phyloP scores from a whole-genome alignment of 1,139 yeast genomes.

The Chernovozyma sophiae-reginae region DNA sequence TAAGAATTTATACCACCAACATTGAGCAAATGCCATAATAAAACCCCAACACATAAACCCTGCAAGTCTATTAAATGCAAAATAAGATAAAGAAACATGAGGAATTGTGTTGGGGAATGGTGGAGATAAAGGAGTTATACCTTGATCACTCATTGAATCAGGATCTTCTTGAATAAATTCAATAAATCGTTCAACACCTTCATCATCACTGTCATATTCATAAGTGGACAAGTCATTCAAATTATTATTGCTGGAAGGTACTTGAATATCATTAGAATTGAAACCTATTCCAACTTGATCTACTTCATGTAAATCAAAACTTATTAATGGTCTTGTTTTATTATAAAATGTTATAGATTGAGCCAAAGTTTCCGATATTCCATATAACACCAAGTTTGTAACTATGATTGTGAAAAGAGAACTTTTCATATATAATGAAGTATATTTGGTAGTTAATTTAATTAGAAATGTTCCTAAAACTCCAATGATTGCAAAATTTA shows the following conservation, averaged over 20 bases:
- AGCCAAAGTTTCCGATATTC: conserved; percentile 86
- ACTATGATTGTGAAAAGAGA: conserved; percentile 74
- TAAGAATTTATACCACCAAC: conserved; percentile 83
- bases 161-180: conserved; percentile 34
- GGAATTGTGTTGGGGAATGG: conserved; percentile 8
- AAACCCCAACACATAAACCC: conserved; percentile 90
- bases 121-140: conserved; percentile 5
- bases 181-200: conserved; percentile 31
- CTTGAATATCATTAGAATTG: conserved; percentile 12
- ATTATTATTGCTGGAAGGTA: not conserved
- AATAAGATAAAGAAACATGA: conserved; percentile 32
- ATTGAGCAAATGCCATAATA: conserved; percentile 75
- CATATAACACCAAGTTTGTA: conserved; percentile 79
- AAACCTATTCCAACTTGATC: conserved; percentile 9
- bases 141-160: conserved; percentile 11
- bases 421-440: conserved; percentile 59
- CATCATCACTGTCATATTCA: conserved; percentile 19
- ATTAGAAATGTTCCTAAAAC: conserved; percentile 47
- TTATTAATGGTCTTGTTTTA: conserved; percentile 18
- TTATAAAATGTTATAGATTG: conserved; percentile 55
- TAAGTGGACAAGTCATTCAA: not conserved
- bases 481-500: conserved; percentile 51
- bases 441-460: conserved; percentile 54
- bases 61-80: conserved; percentile 65
- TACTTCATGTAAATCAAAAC: conserved; percentile 19